Percentiles rank a stretch among this genome's conserved stretches.
phyloP scores from a whole-genome alignment of 1,284 basidiomycete genomes.

The Retiboletus fuscus region DNA sequence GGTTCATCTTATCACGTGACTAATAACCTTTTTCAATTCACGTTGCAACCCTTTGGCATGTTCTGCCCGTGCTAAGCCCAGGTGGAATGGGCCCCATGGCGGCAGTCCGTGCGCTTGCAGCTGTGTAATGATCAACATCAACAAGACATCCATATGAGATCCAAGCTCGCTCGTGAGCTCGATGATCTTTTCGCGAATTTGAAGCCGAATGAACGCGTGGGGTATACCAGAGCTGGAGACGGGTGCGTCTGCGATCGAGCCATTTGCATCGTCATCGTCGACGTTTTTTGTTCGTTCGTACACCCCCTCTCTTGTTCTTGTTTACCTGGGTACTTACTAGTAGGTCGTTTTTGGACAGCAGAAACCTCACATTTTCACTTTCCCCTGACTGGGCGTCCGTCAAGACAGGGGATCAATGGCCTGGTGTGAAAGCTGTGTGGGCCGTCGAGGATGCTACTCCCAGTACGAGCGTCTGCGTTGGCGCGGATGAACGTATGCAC shows the following conservation, averaged over 20 bases:
- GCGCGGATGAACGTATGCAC: slow-evolving; percentile 31
- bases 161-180: too few species aligned
- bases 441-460: slow-evolving; percentile 32
- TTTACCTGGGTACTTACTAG: not conserved
- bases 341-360: slow-evolving; percentile 57
- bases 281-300: not conserved
- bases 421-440: slow-evolving; percentile 71
- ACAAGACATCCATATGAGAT: too few species aligned
- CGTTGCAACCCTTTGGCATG: too few species aligned
- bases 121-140: too few species aligned
- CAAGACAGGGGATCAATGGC: slow-evolving; percentile 75
- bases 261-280: too few species aligned
- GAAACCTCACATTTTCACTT: slow-evolving; percentile 80
- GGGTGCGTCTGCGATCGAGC: slow-evolving; percentile 59
- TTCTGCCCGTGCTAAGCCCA: too few species aligned
- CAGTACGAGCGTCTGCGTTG: slow-evolving; percentile 47
- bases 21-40: not conserved
- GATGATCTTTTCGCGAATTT: slow-evolving; percentile 51
- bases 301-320: not conserved
- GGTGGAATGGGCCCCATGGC: too few species aligned
- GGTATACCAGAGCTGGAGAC: slow-evolving; percentile 78
- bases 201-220: slow-evolving; percentile 63
- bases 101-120: too few species aligned
- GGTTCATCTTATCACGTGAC: slow-evolving; percentile 26
- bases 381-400: slow-evolving; percentile 77